Base-by-base conservation (phyloP, 2,329 filamentous ascomycete genomes). In the Fonsecaea pedrosoi region DNA sequence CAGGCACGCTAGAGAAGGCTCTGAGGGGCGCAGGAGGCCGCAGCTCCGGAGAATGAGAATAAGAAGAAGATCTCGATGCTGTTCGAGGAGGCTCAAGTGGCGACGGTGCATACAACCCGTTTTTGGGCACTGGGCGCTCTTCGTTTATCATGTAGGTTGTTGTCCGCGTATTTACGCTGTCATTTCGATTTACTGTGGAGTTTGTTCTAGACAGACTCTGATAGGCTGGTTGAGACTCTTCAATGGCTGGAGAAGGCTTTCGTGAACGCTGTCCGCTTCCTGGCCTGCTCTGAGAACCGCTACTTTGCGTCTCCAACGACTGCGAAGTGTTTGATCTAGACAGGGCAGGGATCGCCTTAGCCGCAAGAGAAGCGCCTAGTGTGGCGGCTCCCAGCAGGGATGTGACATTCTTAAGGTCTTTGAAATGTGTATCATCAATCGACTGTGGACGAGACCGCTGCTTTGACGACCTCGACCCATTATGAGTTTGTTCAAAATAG, bases 341-440 rank as follows among this genome's bases (percentile, higher is more conserved):
- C 25, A 70, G 50, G 48, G 40, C 61, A 38, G 69, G 69, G 48
- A 68, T 68, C 21, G 69, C 64, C 64, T 69, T 73, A 25, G 62
- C 56, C 12, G 71, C 71, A 8, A 70, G 58, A 13, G 71, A 68
- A 38, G 70, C 70, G 50, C 69, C 69, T 25, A 69, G 56, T 13
- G 71, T 72, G 25, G 72, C 72, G 15, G 68, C 71, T 54, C 69
- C 67, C 32, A 73, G 67, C 18, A 73, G 62, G 32, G 72, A 67
- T 18, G 69, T 70, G 6, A 67, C 61, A n/a, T 69, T 65, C 53
- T 70, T 72, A 58, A 70, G n/a, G 25, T 70, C 68, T 40, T 65
- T 71, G 53, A 67, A 59, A 45, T 71, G 67, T 34, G 50, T 64
- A 12, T 73, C 72, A 50, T 72, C 70, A 40, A 66, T 35, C 3